Base-by-base conservation (phyloP, 2,329 filamentous ascomycete genomes). In the Pseudogymnoascus sp. region DNA sequence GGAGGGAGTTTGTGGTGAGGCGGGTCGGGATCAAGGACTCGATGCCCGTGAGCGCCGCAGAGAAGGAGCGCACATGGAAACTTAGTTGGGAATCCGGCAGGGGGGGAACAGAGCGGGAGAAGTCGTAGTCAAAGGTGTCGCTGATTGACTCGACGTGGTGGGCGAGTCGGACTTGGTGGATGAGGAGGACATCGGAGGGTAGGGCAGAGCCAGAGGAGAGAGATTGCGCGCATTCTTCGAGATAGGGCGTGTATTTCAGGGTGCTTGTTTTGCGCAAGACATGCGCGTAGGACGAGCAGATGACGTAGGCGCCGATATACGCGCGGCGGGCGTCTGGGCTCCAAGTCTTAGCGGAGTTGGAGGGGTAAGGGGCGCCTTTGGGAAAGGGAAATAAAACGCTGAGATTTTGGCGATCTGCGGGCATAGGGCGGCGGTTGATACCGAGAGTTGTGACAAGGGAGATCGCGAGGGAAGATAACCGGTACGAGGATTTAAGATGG, bases 141-240 rank as follows among this genome's bases (percentile, higher is more conserved):
- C 38, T 44, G 18, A 63, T 60, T 35, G 23, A 18, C 44, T 63
- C 62, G 8, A 33, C 62, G 6, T 63, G 31, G 25, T 50, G 62
- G 38, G 61, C 47, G 14, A 63, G 23, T 23, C 62, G 62, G 28
- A 63, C 59, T 25, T 63, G 47, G 59, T 63, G 59, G 16, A 62
- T 16, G 4, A 63, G 59, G 16, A 47, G 18, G 23, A 38, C 25
- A 28, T 63, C 62, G n/a, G 62, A 62, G 8, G 59, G 37, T 3
- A 62, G 12, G 6, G n/a, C 12, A 6, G 31, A 33, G n/a, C 61
- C 59, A n/a, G 59, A 42, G 18, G 62, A 40, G 18, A 63, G 42
- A n/a, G 62, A 63, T 25, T 35, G 28, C 7, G 62, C 62, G 31
- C 62, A 63, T 28, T 63, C 62, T 62, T 63, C 62, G 16, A 56